Base-by-base conservation (phyloP, 2,329 filamentous ascomycete genomes). In the Fusarium sp. region DNA sequence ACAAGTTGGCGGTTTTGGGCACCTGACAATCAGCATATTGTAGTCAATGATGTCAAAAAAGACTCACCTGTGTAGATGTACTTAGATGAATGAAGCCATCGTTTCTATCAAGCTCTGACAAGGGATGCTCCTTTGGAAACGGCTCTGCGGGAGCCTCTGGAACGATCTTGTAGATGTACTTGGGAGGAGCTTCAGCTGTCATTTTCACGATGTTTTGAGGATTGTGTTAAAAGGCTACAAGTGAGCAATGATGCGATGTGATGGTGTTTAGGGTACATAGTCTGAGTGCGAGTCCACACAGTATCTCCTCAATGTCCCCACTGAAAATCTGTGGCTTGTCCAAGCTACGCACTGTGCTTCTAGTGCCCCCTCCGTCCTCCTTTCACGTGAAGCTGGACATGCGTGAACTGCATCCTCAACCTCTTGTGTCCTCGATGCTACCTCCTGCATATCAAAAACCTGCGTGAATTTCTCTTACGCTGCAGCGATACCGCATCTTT, bases 51-150 rank as follows among this genome's bases (percentile, higher is more conserved):
- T 48, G 67, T 27, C 10, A 20, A 41, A 43, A 52, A 60, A 34
- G 11, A 50, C 41, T 76, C 78, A 88, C 88, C 83, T 92, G 90
- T 41, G 82, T 81, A 2, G 87, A 84, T 0, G 87, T 89, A 78
- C 90, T 92, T 18, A 92, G 80, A 75, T 92, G 90, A 35, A 92
- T 83, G 80, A 90, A 92, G 58, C 90, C 90, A 77, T 92, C 90
- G 39, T 88, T 85, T 72, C 82, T 81, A 80, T 92, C 90, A 52
- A 92, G 87, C 37, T 88, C 87, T 14, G 90, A 92, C 69, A 89
- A 84, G 16, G 90, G 89, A 63, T 89, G 88, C 67, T 84, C 81
- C 2, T 83, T 79, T 4, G 90, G 90, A 39, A 92, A 83, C 2
- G 89, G 88, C 25, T 85, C 82, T 9, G 86, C 86, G 34, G 90